Evolutionary conservation across 2,329 filamentous ascomycete species (phyloP), one percentile per base, ranked within the genome.

Genomic region (Aspergillus sergii): DNA sequence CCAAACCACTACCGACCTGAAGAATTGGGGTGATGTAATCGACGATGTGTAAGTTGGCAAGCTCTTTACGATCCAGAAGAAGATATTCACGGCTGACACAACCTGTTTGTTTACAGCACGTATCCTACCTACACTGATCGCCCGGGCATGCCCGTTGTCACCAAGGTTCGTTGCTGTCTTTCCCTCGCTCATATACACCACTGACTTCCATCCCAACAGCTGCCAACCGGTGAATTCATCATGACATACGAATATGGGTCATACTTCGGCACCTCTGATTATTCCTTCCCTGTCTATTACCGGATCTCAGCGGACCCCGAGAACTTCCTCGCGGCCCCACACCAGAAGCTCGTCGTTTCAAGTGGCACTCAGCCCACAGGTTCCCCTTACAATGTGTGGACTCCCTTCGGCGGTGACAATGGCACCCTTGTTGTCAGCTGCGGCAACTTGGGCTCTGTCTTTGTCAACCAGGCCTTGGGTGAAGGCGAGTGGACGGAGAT

Each of bases 111-210:
- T 46, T 23, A 12, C 11, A 73, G 72, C 12, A 68, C 65, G 12
- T 89, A 89, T 68, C 76, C 82, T n/a, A 82, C 80, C 59, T 89
- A 90, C 75, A 85, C 83, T 2, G 86, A 83, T 64, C 85, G 89
- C 1, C 89, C 89, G 0, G 89, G 89, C 57, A 91, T 91, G 89
- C 85, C 89, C 1, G 86, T 84, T 0, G 80, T 91, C 10, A 81
- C 84, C 21, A 71, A 75, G 66, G 73, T 75, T 57, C 30, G 39
- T 12, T 48, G 26, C 16, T 34, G 21, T 43, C 46, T 23, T 23
- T 11, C 6, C 32, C 4, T 30, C 32, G 26, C 12, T 19, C 2
- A 46, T 36, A 3, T 34, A 26, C 34, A 41, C 39, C 16, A 26
- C 66, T 58, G 57, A 61, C 59, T 48, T n/a, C n/a, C 36, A 16